These are phyloP conservation scores for Astrocystis sublimbata DNA, from an alignment of 495 filamentous ascomycete genomes.

Conservation along the genomic window DNA sequence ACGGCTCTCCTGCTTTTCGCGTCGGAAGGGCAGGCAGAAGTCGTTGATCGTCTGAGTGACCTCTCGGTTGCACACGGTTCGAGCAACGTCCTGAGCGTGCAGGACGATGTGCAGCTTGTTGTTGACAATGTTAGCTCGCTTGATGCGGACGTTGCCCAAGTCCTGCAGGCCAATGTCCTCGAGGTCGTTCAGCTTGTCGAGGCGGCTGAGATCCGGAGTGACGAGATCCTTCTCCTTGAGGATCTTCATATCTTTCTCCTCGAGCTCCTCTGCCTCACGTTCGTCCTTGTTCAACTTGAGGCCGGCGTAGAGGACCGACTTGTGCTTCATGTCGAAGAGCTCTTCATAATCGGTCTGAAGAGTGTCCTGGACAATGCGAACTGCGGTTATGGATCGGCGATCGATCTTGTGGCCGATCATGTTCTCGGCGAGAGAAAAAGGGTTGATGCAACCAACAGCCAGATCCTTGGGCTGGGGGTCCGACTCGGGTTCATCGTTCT, in stretches of 20 bases:
- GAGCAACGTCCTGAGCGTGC: conserved; percentile 25
- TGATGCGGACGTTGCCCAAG: conserved; percentile 30
- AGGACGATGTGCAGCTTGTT: conserved; percentile 39
- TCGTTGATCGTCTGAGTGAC: conserved; percentile 38
- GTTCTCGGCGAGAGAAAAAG: conserved; percentile 41
- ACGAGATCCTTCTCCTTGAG: conserved; percentile 39
- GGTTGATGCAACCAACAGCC: conserved; percentile 41
- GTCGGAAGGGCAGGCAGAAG: conserved; percentile 35
- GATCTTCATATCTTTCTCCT: conserved; percentile 35
- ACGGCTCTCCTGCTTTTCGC: conserved; percentile 20
- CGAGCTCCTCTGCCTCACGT: conserved; percentile 33
- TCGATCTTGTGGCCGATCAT: conserved; percentile 38
- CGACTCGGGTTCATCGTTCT: conserved; percentile 30
- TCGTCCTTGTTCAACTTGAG: conserved; percentile 35
- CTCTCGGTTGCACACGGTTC: conserved; percentile 31
- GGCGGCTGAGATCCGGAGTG: conserved; percentile 36
- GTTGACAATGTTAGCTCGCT: conserved; percentile 38
- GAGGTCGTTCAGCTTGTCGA: conserved; percentile 35
- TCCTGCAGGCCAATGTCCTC: conserved; percentile 35
- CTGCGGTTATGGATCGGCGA: conserved; percentile 26
- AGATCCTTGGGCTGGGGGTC: conserved; percentile 39
- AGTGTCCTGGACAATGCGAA: conserved; percentile 33
- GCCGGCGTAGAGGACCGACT: conserved; percentile 39
- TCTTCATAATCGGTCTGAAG: conserved; percentile 47
- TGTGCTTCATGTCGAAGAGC: conserved; percentile 43